A percentile compares a stretch with the other conserved stretches of the same genome.
Evolutionary conservation across 2,329 filamentous ascomycete species (phyloP).

Genomic region (Trichoderma simmonsii): DNA sequence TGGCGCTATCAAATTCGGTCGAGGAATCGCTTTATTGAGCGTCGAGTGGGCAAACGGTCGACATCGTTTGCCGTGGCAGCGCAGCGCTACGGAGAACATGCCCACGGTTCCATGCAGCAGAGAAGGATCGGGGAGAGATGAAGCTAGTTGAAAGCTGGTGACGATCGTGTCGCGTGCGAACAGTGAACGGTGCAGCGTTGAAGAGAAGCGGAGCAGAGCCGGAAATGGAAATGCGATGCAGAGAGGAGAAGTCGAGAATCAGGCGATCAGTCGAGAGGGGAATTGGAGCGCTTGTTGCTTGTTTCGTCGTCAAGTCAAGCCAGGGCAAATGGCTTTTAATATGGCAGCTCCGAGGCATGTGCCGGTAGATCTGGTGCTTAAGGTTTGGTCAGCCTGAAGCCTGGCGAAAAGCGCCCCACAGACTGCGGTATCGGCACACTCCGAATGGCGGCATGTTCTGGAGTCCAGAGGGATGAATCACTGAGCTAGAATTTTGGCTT

Average conservation of each 20-base stretch:
- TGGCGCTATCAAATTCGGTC: neutral
- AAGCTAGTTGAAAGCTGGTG: neutral
- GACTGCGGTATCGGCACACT: slow-evolving; percentile 20
- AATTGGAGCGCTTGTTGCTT: neutral
- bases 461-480: neutral
- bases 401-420: slow-evolving; percentile 17
- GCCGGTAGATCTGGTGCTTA: slow-evolving; percentile 16
- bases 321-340: neutral
- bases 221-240: neutral
- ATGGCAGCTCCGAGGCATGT: slow-evolving; percentile 15
- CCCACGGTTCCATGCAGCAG: slow-evolving; percentile 38
- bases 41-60: slow-evolving; percentile 28
- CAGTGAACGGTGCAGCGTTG: neutral
- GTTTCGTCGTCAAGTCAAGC: neutral
- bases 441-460: slow-evolving; percentile 10
- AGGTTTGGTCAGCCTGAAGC: slow-evolving; percentile 5
- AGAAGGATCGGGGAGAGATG: neutral
- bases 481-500: neutral
- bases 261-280: neutral
- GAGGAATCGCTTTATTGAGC: neutral
- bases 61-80: slow-evolving; percentile 43
- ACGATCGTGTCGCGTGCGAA: neutral
- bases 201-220: neutral
- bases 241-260: neutral
- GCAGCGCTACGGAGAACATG: slow-evolving; percentile 47